Evolutionary conservation across 768 basidiomycete genomes (phyloP).

Genomic region (Harrya chromipes): DNA sequence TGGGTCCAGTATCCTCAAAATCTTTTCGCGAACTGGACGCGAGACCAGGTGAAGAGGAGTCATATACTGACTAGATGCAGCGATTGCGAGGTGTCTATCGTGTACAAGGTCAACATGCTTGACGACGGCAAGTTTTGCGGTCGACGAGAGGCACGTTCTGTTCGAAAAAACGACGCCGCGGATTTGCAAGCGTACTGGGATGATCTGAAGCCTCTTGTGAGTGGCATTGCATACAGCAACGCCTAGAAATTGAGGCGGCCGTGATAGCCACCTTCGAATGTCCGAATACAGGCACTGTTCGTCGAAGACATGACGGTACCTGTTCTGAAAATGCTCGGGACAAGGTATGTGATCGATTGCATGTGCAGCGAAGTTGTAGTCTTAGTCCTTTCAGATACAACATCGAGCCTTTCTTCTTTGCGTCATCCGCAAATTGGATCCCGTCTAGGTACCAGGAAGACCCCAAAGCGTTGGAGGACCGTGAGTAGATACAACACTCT

Average conservation of each 20-base stretch:
- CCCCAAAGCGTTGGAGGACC: slow-evolving; percentile 31
- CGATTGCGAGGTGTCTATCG: slow-evolving; percentile 10
- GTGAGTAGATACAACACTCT: slow-evolving; percentile 27
- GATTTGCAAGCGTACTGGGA: slow-evolving; percentile 28
- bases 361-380: not conserved
- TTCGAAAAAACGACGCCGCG: slow-evolving; percentile 11
- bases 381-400: slow-evolving; percentile 32
- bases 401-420: slow-evolving; percentile 44
- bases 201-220: slow-evolving; percentile 24
- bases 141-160: slow-evolving; percentile 5
- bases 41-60: slow-evolving; percentile 37
- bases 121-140: slow-evolving; percentile 18
- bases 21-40: slow-evolving; percentile 54
- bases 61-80: slow-evolving; percentile 29
- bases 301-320: slow-evolving; percentile 35
- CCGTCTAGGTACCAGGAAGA: slow-evolving; percentile 43
- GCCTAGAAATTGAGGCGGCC: not conserved
- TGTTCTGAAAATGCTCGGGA: slow-evolving; percentile 40
- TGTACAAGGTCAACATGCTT: slow-evolving; percentile 20
- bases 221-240: not conserved
- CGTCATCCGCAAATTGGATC: slow-evolving; percentile 41
- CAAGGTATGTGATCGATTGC: slow-evolving; percentile 27
- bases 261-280: slow-evolving; percentile 22
- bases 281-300: slow-evolving; percentile 37
- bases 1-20: slow-evolving; percentile 49